Percentiles rank a stretch among this genome's conserved stretches.
These are phyloP conservation scores for Collariella sp. DNA, from an alignment of 495 filamentous ascomycete species.

Conservation along the genomic window DNA sequence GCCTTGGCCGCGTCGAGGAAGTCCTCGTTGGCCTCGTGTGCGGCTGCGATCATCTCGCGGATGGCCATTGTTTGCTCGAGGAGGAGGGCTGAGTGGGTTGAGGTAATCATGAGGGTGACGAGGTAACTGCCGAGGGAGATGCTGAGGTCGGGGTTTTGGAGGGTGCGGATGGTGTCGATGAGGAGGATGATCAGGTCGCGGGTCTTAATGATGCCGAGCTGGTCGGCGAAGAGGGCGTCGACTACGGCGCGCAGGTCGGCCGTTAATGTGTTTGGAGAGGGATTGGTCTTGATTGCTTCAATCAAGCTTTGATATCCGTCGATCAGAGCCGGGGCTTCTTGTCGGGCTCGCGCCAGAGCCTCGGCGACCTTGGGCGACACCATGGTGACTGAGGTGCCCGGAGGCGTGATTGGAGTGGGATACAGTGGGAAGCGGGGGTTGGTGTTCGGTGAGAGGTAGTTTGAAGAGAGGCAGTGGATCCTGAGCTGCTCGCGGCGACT, in stretches of 20 bases:
- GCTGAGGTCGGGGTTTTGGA: conserved; percentile 50
- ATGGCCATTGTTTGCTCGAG: conserved; percentile 82
- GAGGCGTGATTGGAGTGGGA: not conserved
- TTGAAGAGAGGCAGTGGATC: too few relatives aligned
- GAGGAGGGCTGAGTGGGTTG: conserved; percentile 48
- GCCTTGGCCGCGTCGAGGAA: conserved; percentile 66
- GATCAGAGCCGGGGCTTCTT: conserved; percentile 30
- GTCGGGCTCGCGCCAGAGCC: conserved; percentile 33
- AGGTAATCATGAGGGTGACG: conserved; percentile 49
- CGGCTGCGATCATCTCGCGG: conserved; percentile 71
- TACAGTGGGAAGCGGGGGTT: too few relatives aligned
- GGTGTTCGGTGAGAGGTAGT: too few relatives aligned
- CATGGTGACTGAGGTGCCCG: conserved; percentile 10
- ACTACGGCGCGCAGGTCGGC: conserved; percentile 61
- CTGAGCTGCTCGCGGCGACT: too few relatives aligned
- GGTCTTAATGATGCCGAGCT: conserved; percentile 64
- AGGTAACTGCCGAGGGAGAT: conserved; percentile 64
- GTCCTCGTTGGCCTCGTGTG: conserved; percentile 75
- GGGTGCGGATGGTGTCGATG: conserved; percentile 48
- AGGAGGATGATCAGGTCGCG: conserved; percentile 63
- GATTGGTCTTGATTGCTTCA: conserved; percentile 48
- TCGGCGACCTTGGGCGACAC: conserved; percentile 33
- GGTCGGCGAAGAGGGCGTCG: conserved; percentile 57
- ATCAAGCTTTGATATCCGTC: conserved; percentile 61
- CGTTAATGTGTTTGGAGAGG: conserved; percentile 47